Conservation (phyloP, 768 basidiomycete genomes). For the Pulveroboletus sp. region DNA sequence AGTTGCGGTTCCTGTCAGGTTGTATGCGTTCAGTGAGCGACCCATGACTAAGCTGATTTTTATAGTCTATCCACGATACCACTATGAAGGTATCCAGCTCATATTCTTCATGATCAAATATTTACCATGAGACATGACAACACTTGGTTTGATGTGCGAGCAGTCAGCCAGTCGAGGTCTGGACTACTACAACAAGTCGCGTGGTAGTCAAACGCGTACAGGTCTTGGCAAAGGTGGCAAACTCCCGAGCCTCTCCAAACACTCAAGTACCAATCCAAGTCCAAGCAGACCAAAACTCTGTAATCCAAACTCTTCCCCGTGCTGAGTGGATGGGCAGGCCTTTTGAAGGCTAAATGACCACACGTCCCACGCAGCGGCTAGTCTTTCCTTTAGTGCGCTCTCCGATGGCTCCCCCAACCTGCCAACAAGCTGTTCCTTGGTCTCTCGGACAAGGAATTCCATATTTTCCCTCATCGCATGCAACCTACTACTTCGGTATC, state of each 20-base stretch:
- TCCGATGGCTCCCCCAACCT: conserved; percentile 21
- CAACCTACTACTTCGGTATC: conserved; percentile 54
- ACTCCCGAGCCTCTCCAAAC: conserved; percentile 41
- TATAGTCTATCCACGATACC: too few relatives aligned
- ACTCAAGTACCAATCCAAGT: conserved; percentile 54
- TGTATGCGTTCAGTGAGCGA: not conserved
- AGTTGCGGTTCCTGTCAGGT: conserved; percentile 9
- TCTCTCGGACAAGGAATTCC: conserved; percentile 45
- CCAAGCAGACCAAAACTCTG: conserved; percentile 69
- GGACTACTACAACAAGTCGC: not conserved
- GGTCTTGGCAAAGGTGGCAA: conserved; percentile 20
- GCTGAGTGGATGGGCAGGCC: conserved; percentile 15
- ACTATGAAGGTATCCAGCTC: conserved; percentile 2
- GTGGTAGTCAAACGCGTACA: not conserved
- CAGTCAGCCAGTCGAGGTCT: not conserved
- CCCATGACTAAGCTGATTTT: too few relatives aligned
- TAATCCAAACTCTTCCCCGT: conserved; percentile 39
- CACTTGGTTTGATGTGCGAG: not conserved
- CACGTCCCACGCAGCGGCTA: conserved; percentile 58
- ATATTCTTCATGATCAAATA: not conserved
- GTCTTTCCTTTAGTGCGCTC: conserved; percentile 32
- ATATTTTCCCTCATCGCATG: conserved; percentile 61
- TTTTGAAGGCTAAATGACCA: conserved; percentile 54
- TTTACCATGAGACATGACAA: conserved; percentile 20
- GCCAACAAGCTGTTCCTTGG: conserved; percentile 37